Percentiles rank a stretch among this genome's conserved stretches.
phyloP scores from a whole-genome alignment of 352 stramenopile genomes.

The Globisporangium irregulare region DNA sequence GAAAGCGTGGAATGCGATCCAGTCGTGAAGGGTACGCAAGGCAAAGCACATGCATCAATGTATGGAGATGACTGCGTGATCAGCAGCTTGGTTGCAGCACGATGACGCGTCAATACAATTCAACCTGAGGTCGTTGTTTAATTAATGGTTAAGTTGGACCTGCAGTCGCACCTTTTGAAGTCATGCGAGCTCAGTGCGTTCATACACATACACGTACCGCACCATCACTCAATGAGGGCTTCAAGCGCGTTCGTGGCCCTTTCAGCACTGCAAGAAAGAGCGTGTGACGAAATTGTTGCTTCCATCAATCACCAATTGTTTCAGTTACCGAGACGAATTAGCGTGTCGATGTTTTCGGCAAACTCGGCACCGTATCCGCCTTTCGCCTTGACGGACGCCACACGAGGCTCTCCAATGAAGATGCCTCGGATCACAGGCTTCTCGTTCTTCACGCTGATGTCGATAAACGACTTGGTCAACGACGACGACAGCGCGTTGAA shows the following conservation, averaged over 20 bases:
- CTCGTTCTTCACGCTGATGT: conserved; percentile 80
- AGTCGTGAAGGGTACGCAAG: neutral
- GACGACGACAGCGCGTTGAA: conserved; percentile 55
- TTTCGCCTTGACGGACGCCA: conserved; percentile 72
- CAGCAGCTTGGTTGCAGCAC: neutral
- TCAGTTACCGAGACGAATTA: conserved; percentile 68
- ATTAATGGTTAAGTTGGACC: neutral
- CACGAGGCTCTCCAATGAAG: conserved; percentile 76
- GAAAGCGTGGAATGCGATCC: neutral
- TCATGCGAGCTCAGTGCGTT: neutral
- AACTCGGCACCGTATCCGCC: conserved; percentile 69
- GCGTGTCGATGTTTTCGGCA: conserved; percentile 45
- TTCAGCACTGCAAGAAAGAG: neutral
- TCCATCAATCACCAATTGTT: neutral
- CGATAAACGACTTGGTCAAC: conserved; percentile 73
- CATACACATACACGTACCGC: conserved; percentile 7
- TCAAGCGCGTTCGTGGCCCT: neutral
- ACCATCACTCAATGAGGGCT: neutral
- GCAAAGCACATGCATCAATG: neutral
- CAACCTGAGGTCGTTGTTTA: neutral
- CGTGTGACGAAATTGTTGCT: conserved; percentile 25
- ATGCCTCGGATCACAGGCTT: conserved; percentile 75
- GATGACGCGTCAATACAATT: neutral
- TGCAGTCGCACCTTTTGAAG: neutral
- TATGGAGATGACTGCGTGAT: neutral